Base-by-base conservation (phyloP, 164 flowering plant species). In the Houttuynia cordata region DNA sequence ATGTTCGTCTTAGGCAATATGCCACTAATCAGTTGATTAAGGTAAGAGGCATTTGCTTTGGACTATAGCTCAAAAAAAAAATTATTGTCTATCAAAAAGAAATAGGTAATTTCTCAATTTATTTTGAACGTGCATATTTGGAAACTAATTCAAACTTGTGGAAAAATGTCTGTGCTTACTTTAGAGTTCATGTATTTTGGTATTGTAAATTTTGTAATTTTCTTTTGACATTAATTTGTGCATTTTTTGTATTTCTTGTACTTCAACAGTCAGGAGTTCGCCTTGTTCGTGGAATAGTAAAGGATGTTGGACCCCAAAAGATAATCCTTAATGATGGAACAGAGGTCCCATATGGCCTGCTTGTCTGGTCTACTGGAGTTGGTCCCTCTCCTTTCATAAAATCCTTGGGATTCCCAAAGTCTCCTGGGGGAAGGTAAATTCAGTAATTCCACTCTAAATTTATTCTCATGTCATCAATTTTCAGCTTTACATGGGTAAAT, bases 361-460 rank as follows among this genome's bases (percentile, higher is more conserved):
- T 94, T 58, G 96, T 94, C 15, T 94, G 99, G 99, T 94, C 99
- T 57, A 94, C 99, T 17, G 99, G 99, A 63, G 99, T 94, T 68
- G 99, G 99, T 51, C 93, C 99, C 23, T 91, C 97, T 8, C 61
- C 87, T 63, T 82, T 94, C 58, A 75, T 87, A 56, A 72, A 61
- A 0, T 68, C 83, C 62, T 56, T 84, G 60, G 75, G 78, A 2
- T 62, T 91, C 69, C 88, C 88, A 24, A 91, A 87, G 70, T 72
- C 96, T 49, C 93, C 91, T 2, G 96, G 97, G 70, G 99, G 97
- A 74, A 85, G 99, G 97, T 83, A 61, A 50, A 50, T 30, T 13
- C 24, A 45, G 49, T 45, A 12, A 45, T 45, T 45, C 4, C 17
- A 14, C 17, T 45, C 8, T 9, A 13, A 41, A 7, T 45, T 45